Percentiles rank a stretch among this genome's conserved stretches.
Conservation (phyloP, 768 basidiomycete genomes). For the Paxillus involutus region DNA sequence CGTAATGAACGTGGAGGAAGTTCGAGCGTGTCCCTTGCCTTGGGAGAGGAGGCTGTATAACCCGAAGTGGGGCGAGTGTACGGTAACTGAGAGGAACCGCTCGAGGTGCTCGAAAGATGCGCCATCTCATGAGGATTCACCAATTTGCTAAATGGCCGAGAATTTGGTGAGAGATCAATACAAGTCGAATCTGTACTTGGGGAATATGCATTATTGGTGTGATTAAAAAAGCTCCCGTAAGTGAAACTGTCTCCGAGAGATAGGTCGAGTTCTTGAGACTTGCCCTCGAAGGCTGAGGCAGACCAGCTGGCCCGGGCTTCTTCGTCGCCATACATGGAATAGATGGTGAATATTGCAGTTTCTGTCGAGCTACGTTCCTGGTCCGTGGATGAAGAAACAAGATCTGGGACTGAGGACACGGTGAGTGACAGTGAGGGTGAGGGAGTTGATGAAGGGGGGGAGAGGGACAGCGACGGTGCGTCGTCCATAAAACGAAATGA, state of each 20-base stretch:
- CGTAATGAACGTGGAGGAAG: slow-evolving; percentile 27
- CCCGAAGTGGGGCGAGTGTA: slow-evolving; percentile 20
- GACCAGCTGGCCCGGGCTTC: slow-evolving; percentile 47
- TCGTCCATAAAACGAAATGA: slow-evolving; percentile 38
- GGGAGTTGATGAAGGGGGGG: slow-evolving; percentile 31
- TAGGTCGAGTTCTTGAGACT: slow-evolving; percentile 37
- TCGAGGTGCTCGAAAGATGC: slow-evolving; percentile 24
- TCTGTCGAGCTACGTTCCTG: slow-evolving; percentile 62
- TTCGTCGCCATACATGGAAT: slow-evolving; percentile 82
- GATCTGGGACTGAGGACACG: slow-evolving; percentile 37
- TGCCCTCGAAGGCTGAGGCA: slow-evolving; percentile 37
- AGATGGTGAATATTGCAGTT: slow-evolving; percentile 79
- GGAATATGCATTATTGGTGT: slow-evolving; percentile 12
- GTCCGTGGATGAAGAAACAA: slow-evolving; percentile 32
- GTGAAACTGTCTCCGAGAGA: slow-evolving; percentile 34
- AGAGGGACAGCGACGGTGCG: slow-evolving; percentile 36
- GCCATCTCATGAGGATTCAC: slow-evolving; percentile 21
- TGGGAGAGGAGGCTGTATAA: slow-evolving; percentile 14
- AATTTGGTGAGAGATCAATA: slow-evolving; percentile 29
- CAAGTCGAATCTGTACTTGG: slow-evolving; percentile 25
- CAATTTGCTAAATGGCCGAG: slow-evolving; percentile 19
- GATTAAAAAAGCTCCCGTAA: slow-evolving; percentile 34
- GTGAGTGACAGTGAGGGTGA: slow-evolving; percentile 32
- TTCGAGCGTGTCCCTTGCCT: slow-evolving; percentile 16
- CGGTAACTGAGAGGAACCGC: slow-evolving; percentile 22